Conservation (phyloP, 2,329 filamentous ascomycete genomes). For the Colletotrichum eleusines region DNA sequence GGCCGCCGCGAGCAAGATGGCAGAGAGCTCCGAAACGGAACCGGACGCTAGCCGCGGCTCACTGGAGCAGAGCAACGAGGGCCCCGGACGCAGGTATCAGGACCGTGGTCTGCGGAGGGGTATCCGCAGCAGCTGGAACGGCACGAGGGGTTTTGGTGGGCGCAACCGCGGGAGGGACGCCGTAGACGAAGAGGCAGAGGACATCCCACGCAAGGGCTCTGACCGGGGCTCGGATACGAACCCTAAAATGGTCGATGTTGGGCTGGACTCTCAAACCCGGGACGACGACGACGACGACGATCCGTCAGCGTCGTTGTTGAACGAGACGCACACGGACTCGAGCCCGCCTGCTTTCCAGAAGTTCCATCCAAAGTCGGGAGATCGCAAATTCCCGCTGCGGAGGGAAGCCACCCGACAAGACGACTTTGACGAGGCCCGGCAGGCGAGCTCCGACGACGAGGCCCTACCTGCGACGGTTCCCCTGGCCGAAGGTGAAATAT, state of each 20-base stretch:
- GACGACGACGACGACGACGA: slow-evolving; percentile 69
- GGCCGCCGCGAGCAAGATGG: slow-evolving; percentile 85
- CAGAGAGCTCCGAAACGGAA: slow-evolving; percentile 87
- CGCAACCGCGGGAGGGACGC: slow-evolving; percentile 46
- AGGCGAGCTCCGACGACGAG: slow-evolving; percentile 55
- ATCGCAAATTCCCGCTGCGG: slow-evolving; percentile 55
- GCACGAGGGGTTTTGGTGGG: slow-evolving; percentile 57
- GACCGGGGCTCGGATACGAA: slow-evolving; percentile 48
- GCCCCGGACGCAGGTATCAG: slow-evolving; percentile 57
- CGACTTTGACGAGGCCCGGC: slow-evolving; percentile 59
- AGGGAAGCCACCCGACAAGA: slow-evolving; percentile 60
- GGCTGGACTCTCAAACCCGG: slow-evolving; percentile 76
- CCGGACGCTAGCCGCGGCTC: slow-evolving; percentile 73
- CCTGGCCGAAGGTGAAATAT: slow-evolving; percentile 74
- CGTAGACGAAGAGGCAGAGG: slow-evolving; percentile 58
- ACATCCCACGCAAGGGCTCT: slow-evolving; percentile 53
- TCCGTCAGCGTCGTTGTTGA: slow-evolving; percentile 70
- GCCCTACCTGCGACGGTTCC: slow-evolving; percentile 60
- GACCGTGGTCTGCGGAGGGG: slow-evolving; percentile 63
- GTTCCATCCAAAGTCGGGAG: slow-evolving; percentile 60
- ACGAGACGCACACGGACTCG: slow-evolving; percentile 64
- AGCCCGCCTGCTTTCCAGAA: slow-evolving; percentile 73
- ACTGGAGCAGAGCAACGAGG: slow-evolving; percentile 66
- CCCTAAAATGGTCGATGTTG: slow-evolving; percentile 84
- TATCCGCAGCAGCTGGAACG: slow-evolving; percentile 75